Percentiles rank a stretch among this genome's conserved stretches.
phyloP scores from a whole-genome alignment of 768 basidiomycete genomes.

The Tricholoma hemisulphureum region DNA sequence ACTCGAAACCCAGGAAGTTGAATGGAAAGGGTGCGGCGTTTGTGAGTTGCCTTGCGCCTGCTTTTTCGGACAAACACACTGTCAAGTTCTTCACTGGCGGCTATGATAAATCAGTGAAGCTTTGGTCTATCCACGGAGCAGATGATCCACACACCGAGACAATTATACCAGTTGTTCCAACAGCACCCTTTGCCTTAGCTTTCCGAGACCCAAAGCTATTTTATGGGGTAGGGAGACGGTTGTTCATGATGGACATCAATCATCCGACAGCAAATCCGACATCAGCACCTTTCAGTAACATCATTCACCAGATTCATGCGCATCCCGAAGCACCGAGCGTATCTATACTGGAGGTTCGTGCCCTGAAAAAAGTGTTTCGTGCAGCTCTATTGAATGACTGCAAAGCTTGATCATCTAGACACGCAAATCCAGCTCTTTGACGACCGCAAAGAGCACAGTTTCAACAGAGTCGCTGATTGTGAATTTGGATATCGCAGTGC shows the following conservation, averaged over 20 bases:
- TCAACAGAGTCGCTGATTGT: conserved; percentile 39
- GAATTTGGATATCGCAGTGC: conserved; percentile 42
- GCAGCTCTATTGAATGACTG: neutral
- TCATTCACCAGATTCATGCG: conserved; percentile 44
- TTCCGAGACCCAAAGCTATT: conserved; percentile 36
- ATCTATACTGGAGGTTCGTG: conserved; percentile 47
- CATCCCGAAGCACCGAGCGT: conserved; percentile 43
- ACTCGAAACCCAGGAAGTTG: conserved; percentile 3
- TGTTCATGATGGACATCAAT: conserved; percentile 39
- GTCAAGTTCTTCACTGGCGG: conserved; percentile 47
- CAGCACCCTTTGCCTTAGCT: conserved; percentile 39
- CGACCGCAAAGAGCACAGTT: conserved; percentile 35
- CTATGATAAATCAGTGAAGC: conserved; percentile 42
- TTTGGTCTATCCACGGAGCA: conserved; percentile 38
- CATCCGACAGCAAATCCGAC: conserved; percentile 27
- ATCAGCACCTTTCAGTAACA: conserved; percentile 35
- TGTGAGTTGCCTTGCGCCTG: conserved; percentile 44
- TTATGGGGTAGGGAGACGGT: conserved; percentile 31
- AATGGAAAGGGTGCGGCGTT: conserved; percentile 9
- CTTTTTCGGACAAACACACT: conserved; percentile 26
- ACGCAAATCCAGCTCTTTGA: conserved; percentile 52
- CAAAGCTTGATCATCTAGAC: conserved; percentile 49
- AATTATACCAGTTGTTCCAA: conserved; percentile 15
- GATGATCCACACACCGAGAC: conserved; percentile 19
- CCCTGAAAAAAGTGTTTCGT: conserved; percentile 4